These are phyloP conservation scores for Suillus fuscotomentosus DNA, from an alignment of 768 basidiomycete genomes.

Conservation along the genomic window DNA sequence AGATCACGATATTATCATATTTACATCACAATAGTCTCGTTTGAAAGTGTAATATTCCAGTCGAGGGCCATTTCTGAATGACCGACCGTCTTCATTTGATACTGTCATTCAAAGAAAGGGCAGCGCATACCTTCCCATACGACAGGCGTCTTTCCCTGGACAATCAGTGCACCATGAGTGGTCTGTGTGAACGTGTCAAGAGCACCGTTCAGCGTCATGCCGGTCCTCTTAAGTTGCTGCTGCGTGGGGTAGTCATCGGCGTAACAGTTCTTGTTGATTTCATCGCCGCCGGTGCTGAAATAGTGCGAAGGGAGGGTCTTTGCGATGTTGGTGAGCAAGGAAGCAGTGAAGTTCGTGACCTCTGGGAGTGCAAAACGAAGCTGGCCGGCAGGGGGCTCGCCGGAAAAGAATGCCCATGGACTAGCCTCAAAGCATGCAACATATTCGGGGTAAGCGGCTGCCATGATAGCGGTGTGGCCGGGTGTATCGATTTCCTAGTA, in stretches of 20 bases:
- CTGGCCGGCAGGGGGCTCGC: slow-evolving; percentile 72
- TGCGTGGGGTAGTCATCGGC: slow-evolving; percentile 56
- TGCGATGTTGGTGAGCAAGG: slow-evolving; percentile 50
- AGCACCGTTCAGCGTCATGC: slow-evolving; percentile 39
- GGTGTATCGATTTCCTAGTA: slow-evolving; percentile 72
- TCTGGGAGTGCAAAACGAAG: slow-evolving; percentile 59
- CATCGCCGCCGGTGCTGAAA: slow-evolving; percentile 78
- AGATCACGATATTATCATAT: slow-evolving; percentile 15
- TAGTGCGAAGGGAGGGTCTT: slow-evolving; percentile 49
- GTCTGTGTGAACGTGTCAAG: slow-evolving; percentile 36
- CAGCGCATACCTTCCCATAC: slow-evolving; percentile 40
- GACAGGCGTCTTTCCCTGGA: slow-evolving; percentile 46
- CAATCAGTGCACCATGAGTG: slow-evolving; percentile 31
- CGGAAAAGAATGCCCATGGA: slow-evolving; percentile 57
- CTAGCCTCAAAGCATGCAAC: slow-evolving; percentile 56
- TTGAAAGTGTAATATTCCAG: slow-evolving; percentile 45
- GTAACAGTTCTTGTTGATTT: slow-evolving; percentile 66
- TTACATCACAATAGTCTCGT: slow-evolving; percentile 58
- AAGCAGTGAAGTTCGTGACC: slow-evolving; percentile 52
- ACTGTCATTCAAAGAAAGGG: not conserved
- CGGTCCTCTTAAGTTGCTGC: slow-evolving; percentile 39
- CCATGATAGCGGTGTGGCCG: slow-evolving; percentile 69
- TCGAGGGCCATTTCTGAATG: slow-evolving; percentile 63
- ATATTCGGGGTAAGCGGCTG: slow-evolving; percentile 61
- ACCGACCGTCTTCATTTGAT: not conserved